phyloP scores from a whole-genome alignment of 2,329 filamentous ascomycete genomes.

The Capronia epimyces region DNA sequence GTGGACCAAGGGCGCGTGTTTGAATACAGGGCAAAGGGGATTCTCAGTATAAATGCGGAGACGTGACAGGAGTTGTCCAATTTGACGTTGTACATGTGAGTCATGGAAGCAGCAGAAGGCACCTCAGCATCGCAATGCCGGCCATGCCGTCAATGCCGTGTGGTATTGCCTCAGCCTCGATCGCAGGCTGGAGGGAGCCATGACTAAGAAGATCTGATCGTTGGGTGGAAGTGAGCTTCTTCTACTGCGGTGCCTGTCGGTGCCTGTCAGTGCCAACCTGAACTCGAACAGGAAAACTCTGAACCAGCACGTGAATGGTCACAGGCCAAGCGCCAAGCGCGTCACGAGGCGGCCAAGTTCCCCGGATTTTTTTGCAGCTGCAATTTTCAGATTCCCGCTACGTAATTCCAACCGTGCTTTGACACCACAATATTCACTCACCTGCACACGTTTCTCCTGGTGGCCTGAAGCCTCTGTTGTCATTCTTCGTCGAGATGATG shows the following conservation, averaged over 20 bases:
- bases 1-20: neutral
- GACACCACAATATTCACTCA: conserved; percentile 16
- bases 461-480: neutral
- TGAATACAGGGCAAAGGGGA: neutral
- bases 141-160: neutral
- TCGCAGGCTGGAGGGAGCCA: neutral
- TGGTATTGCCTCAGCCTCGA: neutral
- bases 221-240: too few relatives aligned
- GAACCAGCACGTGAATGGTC: conserved; percentile 10
- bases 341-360: neutral
- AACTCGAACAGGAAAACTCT: conserved; percentile 11
- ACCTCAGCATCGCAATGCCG: neutral
- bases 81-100: conserved; percentile 19
- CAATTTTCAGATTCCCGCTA: conserved; percentile 11
- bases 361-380: conserved; percentile 6
- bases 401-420: conserved; percentile 18
- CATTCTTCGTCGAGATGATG: neutral
- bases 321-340: conserved; percentile 1
- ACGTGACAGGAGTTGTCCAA: neutral
- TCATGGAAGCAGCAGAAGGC: conserved; percentile 9
- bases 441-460: conserved; percentile 1
- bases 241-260: too few relatives aligned
- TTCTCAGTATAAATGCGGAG: neutral
- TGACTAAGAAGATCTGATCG: conserved; percentile 2
- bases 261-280: too few relatives aligned